Evolutionary conservation across 2,329 filamentous ascomycete genomes (phyloP).

Genomic region (Ophidiomyces ophidiicola): DNA sequence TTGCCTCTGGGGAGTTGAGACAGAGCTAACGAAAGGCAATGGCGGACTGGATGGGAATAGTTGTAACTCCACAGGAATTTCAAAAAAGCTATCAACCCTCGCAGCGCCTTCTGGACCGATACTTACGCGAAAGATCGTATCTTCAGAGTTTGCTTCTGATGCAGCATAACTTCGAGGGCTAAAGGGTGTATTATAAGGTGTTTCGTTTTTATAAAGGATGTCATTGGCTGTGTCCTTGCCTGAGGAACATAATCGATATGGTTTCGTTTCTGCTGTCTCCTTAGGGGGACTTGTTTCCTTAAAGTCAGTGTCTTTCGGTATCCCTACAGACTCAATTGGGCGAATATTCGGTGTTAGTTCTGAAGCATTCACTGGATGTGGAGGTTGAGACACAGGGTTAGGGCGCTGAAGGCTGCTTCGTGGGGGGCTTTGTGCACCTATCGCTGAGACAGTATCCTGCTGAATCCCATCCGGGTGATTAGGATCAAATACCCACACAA

Average conservation of each 20-base stretch:
- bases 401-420: not conserved
- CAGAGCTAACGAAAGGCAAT: not conserved
- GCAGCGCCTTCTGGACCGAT: constrained; percentile 19
- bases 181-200: not conserved
- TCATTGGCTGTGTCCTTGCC: constrained; percentile 11
- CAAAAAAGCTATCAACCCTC: constrained; percentile 9
- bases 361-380: not conserved
- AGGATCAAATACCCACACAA: constrained; percentile 12
- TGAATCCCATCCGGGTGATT: constrained; percentile 5
- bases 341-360: constrained; percentile 2
- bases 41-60: constrained; percentile 1
- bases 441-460: constrained; percentile 5
- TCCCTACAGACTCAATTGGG: constrained; percentile 14
- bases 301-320: not conserved
- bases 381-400: not conserved
- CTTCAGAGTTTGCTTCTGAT: constrained; percentile 3
- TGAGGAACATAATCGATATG: not conserved
- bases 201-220: constrained; percentile 11
- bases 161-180: not conserved
- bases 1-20: not conserved
- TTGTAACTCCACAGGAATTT: not conserved
- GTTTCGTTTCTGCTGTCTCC: constrained; percentile 1
- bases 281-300: not conserved
- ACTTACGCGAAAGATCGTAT: constrained; percentile 16
- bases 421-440: not conserved